phyloP scores from a whole-genome alignment of 495 filamentous ascomycete genomes.

The Penicillium bialowiezense region DNA sequence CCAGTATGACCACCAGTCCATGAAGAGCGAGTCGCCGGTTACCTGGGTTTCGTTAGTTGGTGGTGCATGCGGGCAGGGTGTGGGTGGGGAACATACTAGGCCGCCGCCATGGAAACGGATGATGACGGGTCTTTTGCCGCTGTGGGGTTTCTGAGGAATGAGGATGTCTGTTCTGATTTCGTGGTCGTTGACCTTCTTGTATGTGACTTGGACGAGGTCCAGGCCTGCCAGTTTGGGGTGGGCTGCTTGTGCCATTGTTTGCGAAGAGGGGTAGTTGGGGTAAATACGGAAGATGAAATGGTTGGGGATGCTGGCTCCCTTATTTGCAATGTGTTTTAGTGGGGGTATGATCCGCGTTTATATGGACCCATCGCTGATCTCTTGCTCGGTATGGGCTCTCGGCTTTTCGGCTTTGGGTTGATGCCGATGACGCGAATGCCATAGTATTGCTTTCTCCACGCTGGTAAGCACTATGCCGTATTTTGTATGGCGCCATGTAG shows the following conservation, averaged over 20 bases:
- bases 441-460: too few relatives aligned
- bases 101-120: slow-evolving; percentile 34
- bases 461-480: too few relatives aligned
- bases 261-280: neutral
- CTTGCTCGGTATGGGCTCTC: neutral
- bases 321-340: neutral
- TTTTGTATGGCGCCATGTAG: too few relatives aligned
- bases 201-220: slow-evolving; percentile 28
- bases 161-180: slow-evolving; percentile 33
- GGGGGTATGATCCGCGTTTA: too few relatives aligned
- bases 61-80: neutral
- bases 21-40: slow-evolving; percentile 28
- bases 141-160: slow-evolving; percentile 19
- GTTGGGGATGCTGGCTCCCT: too few relatives aligned
- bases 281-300: neutral
- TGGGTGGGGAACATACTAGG: slow-evolving; percentile 18
- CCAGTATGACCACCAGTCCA: slow-evolving; percentile 31
- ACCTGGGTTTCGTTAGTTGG: slow-evolving; percentile 11
- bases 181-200: slow-evolving; percentile 30
- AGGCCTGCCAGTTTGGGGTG: slow-evolving; percentile 26
- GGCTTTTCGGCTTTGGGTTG: neutral
- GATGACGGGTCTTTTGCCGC: slow-evolving; percentile 27
- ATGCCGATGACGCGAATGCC: neutral
- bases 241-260: slow-evolving; percentile 1
- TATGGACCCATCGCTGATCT: too few relatives aligned